These are phyloP conservation scores for Salvia hispanica DNA, from an alignment of 257 asterid species.

Conservation along the genomic window DNA sequence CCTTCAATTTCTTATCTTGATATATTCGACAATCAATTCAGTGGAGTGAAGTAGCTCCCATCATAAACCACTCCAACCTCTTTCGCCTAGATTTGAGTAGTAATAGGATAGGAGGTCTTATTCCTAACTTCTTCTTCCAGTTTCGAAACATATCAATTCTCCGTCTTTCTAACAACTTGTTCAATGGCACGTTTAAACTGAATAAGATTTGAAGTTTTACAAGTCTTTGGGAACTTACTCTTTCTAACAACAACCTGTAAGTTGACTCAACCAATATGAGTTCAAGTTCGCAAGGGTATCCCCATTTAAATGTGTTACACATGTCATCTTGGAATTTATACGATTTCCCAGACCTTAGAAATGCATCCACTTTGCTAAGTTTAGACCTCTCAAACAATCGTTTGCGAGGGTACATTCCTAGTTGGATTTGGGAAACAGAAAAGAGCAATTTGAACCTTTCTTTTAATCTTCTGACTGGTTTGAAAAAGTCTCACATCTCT, in stretches of 20 bases:
- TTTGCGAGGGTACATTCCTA: too few relatives aligned
- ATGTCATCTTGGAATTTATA: conserved; percentile 40
- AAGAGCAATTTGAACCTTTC: conserved; percentile 43
- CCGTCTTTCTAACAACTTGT: conserved; percentile 32
- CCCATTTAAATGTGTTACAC: too few relatives aligned
- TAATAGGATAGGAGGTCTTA: conserved; percentile 28
- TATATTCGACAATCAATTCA: conserved; percentile 37
- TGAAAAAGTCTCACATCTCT: neutral
- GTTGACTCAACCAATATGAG: conserved; percentile 18
- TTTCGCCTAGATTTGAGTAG: conserved; percentile 27
- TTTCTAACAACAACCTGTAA: conserved; percentile 43
- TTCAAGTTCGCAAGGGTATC: too few relatives aligned
- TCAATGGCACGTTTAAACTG: conserved; percentile 23
- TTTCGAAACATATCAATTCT: conserved; percentile 25
- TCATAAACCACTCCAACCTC: neutral
- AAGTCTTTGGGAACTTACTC: conserved; percentile 36
- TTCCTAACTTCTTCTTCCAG: conserved; percentile 27
- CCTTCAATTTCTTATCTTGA: conserved; percentile 29
- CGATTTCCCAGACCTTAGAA: too few relatives aligned
- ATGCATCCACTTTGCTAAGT: too few relatives aligned
- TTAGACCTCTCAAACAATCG: too few relatives aligned
- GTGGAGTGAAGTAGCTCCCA: conserved; percentile 27
- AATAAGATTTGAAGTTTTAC: conserved; percentile 10
- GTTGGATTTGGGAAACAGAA: too few relatives aligned
- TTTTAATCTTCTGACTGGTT: conserved; percentile 18